phyloP scores from a whole-genome alignment of 148 eudicot species.

The Chenopodium suecicum region DNA sequence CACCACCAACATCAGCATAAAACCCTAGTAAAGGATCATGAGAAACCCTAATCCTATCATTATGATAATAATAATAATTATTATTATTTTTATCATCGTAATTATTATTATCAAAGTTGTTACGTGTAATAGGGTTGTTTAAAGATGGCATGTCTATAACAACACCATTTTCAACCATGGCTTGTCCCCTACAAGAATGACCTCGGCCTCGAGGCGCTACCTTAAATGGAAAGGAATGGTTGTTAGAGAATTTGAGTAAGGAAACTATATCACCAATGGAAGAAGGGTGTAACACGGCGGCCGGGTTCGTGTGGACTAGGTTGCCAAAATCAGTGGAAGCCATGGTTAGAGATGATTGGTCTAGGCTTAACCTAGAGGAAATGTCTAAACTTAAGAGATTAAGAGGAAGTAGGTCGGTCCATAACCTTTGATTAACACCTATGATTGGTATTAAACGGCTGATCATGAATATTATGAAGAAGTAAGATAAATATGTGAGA shows the following conservation, averaged over 20 bases:
- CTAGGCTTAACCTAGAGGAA: constrained; percentile 26
- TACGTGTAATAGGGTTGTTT: neutral
- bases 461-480: constrained; percentile 30
- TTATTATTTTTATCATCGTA: neutral
- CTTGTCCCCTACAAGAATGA: constrained; percentile 83
- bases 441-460: constrained; percentile 33
- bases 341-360: constrained; percentile 29
- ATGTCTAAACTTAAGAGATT: constrained; percentile 33
- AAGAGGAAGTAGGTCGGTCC: constrained; percentile 32
- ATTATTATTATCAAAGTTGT: neutral
- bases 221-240: constrained; percentile 36
- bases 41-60: constrained; percentile 44
- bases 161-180: constrained; percentile 66
- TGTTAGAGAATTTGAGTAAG: constrained; percentile 45
- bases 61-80: neutral
- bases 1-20: constrained; percentile 72
- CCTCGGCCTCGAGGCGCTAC: constrained; percentile 70
- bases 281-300: constrained; percentile 58
- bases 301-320: constrained; percentile 36
- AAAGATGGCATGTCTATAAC: constrained; percentile 68
- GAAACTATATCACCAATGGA: constrained; percentile 46
- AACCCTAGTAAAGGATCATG: constrained; percentile 23
- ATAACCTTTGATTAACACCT: constrained; percentile 32
- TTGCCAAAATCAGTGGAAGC: constrained; percentile 71
- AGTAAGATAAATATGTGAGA: neutral